Percentiles rank a stretch among this genome's conserved stretches.
Evolutionary conservation across 768 basidiomycete species (phyloP).

Genomic region (Hemileccinum impolitum): DNA sequence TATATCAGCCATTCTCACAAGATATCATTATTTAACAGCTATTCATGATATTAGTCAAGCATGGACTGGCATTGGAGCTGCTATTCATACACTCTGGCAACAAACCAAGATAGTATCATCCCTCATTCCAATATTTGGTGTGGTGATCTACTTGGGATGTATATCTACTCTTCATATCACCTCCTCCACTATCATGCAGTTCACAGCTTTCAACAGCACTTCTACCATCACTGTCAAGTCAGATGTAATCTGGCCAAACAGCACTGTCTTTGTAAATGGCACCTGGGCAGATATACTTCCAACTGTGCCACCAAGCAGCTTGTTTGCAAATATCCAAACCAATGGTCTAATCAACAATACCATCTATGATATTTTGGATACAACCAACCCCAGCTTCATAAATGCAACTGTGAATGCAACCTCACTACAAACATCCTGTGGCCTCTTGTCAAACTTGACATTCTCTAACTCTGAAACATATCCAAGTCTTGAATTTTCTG

Average conservation of each 20-base stretch:
- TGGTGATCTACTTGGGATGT: constrained; percentile 14
- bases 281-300: neutral
- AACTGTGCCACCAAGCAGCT: neutral
- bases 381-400: neutral
- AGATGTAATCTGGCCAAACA: constrained; percentile 6
- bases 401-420: constrained; percentile 14
- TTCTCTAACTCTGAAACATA: too few relatives aligned
- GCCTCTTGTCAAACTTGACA: constrained; percentile 10
- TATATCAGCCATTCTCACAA: neutral
- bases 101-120: constrained; percentile 16
- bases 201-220: constrained; percentile 11
- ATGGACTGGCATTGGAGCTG: constrained; percentile 23
- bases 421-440: constrained; percentile 2
- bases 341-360: constrained; percentile 10
- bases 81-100: constrained; percentile 10
- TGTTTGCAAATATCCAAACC: neutral
- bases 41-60: constrained; percentile 18
- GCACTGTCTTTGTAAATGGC: neutral
- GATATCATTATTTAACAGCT: constrained; percentile 13
- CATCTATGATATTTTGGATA: constrained; percentile 8
- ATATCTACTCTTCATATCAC: constrained; percentile 19
- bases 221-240: neutral
- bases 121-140: constrained; percentile 7
- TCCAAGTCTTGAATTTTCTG: neutral
- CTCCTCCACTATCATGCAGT: constrained; percentile 21